Conservation (phyloP, 805 yeast species). For the Metschnikowia koreensis region DNA sequence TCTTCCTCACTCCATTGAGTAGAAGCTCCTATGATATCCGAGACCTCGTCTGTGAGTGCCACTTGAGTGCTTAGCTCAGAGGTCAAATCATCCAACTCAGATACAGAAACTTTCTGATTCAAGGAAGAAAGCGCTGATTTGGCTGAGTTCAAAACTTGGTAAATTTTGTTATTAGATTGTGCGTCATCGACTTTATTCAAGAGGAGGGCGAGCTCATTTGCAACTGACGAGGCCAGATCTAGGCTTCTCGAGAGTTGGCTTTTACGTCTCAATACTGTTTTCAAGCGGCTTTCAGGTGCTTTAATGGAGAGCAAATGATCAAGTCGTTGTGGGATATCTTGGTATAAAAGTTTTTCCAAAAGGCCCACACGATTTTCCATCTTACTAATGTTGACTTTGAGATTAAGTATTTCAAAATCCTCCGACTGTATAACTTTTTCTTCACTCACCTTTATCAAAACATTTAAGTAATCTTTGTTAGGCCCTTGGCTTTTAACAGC, state of each 20-base stretch:
- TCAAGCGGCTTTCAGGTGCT: conserved; percentile 20
- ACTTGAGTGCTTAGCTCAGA: conserved; percentile 32
- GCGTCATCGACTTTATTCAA: conserved; percentile 38
- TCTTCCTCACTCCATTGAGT: conserved; percentile 23
- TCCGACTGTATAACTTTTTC: conserved; percentile 21
- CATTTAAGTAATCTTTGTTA: conserved; percentile 10
- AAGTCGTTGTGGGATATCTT: conserved; percentile 18
- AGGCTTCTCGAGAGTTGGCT: conserved; percentile 19
- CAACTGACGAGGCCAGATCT: conserved; percentile 17
- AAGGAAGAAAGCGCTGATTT: conserved; percentile 25
- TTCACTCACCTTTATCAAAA: conserved; percentile 21
- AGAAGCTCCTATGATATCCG: conserved; percentile 21
- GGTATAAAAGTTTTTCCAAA: conserved; percentile 21
- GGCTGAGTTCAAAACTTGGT: conserved; percentile 27
- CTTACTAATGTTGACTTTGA: conserved; percentile 23
- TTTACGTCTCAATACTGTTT: conserved; percentile 18
- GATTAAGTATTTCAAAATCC: conserved; percentile 31
- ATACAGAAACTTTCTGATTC: conserved; percentile 27
- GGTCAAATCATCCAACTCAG: conserved; percentile 27
- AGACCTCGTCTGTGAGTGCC: conserved; percentile 26
- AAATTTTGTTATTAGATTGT: conserved; percentile 25
- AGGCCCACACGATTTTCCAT: conserved; percentile 19
- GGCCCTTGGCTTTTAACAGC: background rate
- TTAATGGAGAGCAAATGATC: conserved; percentile 14
- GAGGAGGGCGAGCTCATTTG: conserved; percentile 24